A percentile compares a stretch with the other conserved stretches of the same genome.
Evolutionary conservation across 495 filamentous ascomycete species (phyloP).

Genomic region (Emericellopsis terricola): DNA sequence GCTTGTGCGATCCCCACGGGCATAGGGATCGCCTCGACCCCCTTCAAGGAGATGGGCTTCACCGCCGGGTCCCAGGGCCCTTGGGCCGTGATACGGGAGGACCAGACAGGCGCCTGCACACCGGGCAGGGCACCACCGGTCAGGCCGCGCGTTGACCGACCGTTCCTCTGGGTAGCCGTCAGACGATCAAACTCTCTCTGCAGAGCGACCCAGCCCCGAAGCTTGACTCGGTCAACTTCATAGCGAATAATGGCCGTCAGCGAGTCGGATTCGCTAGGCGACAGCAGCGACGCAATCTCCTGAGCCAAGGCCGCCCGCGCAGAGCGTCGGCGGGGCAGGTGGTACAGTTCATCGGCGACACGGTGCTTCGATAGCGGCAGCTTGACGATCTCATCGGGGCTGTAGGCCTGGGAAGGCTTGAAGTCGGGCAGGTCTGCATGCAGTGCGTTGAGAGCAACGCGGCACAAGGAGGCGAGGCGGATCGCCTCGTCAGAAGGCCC

Average conservation of each 20-base stretch:
- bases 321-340: conserved; percentile 3
- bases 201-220: conserved; percentile 2
- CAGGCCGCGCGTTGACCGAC: background rate
- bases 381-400: conserved; percentile 1
- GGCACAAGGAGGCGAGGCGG: background rate
- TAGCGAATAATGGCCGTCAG: conserved; percentile 1
- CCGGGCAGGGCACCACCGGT: background rate
- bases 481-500: too few relatives aligned
- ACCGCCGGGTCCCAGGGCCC: conserved; percentile 2
- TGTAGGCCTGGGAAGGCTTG: conserved; percentile 1
- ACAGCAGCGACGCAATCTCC: conserved; percentile 1
- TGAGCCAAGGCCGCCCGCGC: background rate
- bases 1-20: conserved; percentile 1
- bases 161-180: conserved; percentile 1
- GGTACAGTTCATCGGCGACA: conserved; percentile 1
- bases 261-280: conserved; percentile 1
- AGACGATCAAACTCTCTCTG: conserved; percentile 2
- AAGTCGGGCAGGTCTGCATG: background rate
- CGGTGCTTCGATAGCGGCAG: background rate
- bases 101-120: conserved; percentile 2
- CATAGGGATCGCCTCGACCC: conserved; percentile 3
- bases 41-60: conserved; percentile 1
- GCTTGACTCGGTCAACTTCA: conserved; percentile 1
- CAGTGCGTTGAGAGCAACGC: background rate
- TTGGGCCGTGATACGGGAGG: conserved; percentile 1